Evolutionary conservation across 2,329 filamentous ascomycete species (phyloP).

Genomic region (Cryphonectria naterciae): DNA sequence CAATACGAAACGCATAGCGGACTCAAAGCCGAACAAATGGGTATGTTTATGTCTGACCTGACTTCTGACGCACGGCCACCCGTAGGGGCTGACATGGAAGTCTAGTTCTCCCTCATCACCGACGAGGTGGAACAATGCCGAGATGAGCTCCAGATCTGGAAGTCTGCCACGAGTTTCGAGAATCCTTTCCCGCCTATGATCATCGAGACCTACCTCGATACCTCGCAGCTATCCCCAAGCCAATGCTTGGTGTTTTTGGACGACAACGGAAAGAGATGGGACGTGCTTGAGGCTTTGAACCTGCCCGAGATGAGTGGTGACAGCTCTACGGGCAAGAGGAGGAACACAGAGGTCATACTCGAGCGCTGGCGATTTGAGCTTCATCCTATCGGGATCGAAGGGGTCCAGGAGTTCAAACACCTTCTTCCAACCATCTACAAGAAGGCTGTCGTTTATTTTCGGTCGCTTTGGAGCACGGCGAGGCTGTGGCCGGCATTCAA

Average conservation of each 20-base stretch:
- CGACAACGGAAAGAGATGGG: constrained; percentile 88
- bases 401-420: constrained; percentile 60
- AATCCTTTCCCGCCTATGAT: constrained; percentile 81
- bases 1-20: constrained; percentile 62
- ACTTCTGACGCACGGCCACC: constrained; percentile 1
- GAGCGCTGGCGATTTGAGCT: constrained; percentile 91
- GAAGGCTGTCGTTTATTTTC: constrained; percentile 92
- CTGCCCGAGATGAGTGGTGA: constrained; percentile 60
- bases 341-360: constrained; percentile 75
- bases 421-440: constrained; percentile 90
- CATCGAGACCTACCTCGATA: constrained; percentile 89
- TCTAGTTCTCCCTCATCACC: constrained; percentile 90
- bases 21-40: constrained; percentile 80
- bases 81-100: constrained; percentile 15
- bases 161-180: constrained; percentile 74
- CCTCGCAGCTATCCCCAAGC: constrained; percentile 75
- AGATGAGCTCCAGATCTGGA: constrained; percentile 83
- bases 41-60: constrained; percentile 53
- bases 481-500: constrained; percentile 86
- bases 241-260: constrained; percentile 89
- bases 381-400: constrained; percentile 59
- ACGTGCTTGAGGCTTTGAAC: constrained; percentile 83
- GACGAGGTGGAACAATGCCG: constrained; percentile 88
- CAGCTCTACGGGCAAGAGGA: constrained; percentile 45
- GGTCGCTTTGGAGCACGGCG: constrained; percentile 81